These are phyloP conservation scores for Chlamydomonas schloesseri DNA, from an alignment of 139 green algal genomes.

Conservation along the genomic window DNA sequence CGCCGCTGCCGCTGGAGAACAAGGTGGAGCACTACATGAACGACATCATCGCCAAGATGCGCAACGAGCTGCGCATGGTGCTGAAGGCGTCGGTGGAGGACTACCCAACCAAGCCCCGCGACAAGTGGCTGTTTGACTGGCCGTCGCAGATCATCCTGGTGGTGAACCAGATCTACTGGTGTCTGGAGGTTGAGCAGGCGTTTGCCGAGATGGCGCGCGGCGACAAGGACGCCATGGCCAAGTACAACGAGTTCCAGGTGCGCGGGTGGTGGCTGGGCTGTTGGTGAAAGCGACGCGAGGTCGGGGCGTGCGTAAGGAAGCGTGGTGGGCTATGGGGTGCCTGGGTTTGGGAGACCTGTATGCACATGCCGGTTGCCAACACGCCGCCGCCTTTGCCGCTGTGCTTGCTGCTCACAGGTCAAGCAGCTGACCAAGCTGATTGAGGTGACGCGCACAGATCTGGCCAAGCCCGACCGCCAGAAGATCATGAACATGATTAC, in stretches of 20 bases:
- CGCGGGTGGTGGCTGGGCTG: too few species aligned
- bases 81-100: slow-evolving; percentile 74
- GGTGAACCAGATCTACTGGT: slow-evolving; percentile 95
- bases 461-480: slow-evolving; percentile 73
- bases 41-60: slow-evolving; percentile 88
- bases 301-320: background rate
- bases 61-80: slow-evolving; percentile 82
- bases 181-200: slow-evolving; percentile 86
- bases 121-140: slow-evolving; percentile 92
- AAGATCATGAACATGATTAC: slow-evolving; percentile 92
- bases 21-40: slow-evolving; percentile 95
- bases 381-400: too few species aligned
- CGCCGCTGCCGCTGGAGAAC: slow-evolving; percentile 79
- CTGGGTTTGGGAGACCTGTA: too few species aligned
- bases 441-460: slow-evolving; percentile 78
- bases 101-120: slow-evolving; percentile 76
- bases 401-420: slow-evolving; percentile 59
- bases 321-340: too few species aligned
- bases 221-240: slow-evolving; percentile 77
- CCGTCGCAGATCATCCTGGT: slow-evolving; percentile 89
- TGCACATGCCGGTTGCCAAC: too few species aligned
- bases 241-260: slow-evolving; percentile 90
- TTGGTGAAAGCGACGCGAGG: too few species aligned
- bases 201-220: slow-evolving; percentile 73
- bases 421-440: slow-evolving; percentile 89